These are phyloP conservation scores for Trametes maxima DNA, from an alignment of 768 basidiomycete genomes.

Conservation along the genomic window DNA sequence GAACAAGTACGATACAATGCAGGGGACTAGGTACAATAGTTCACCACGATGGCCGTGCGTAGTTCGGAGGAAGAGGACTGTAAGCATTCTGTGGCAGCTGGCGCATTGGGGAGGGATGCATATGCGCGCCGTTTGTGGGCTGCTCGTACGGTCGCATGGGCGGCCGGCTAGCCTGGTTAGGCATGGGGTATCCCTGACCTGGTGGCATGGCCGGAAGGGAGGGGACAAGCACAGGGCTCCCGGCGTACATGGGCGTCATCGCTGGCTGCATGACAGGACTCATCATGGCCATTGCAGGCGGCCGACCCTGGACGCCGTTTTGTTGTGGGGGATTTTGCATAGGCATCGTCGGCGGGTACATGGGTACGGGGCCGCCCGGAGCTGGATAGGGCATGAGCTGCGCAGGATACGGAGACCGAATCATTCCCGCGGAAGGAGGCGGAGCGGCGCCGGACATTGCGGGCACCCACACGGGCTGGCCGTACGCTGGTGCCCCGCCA, in stretches of 20 bases:
- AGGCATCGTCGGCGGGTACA: slow-evolving; percentile 52
- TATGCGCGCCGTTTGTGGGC: slow-evolving; percentile 19
- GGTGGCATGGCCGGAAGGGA: slow-evolving; percentile 38
- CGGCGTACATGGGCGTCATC: slow-evolving; percentile 58
- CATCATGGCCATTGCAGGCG: slow-evolving; percentile 50
- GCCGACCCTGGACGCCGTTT: slow-evolving; percentile 35
- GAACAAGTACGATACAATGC: slow-evolving; percentile 19
- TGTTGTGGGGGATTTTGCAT: slow-evolving; percentile 48
- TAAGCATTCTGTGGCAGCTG: slow-evolving; percentile 39
- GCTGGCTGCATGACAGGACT: slow-evolving; percentile 74
- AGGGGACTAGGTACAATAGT: slow-evolving; percentile 21
- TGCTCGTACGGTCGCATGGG: slow-evolving; percentile 33
- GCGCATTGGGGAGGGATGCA: slow-evolving; percentile 34
- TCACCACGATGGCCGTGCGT: slow-evolving; percentile 55
- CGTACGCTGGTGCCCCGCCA: slow-evolving; percentile 61
- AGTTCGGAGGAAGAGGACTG: slow-evolving; percentile 42
- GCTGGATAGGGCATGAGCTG: slow-evolving; percentile 69
- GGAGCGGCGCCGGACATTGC: slow-evolving; percentile 44
- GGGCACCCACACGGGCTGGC: slow-evolving; percentile 68
- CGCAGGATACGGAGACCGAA: slow-evolving; percentile 68
- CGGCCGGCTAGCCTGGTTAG: slow-evolving; percentile 40
- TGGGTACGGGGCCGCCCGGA: slow-evolving; percentile 46
- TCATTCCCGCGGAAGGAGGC: slow-evolving; percentile 50
- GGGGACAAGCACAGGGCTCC: slow-evolving; percentile 71
- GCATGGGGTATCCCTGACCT: slow-evolving; percentile 35